phyloP scores from a whole-genome alignment of 768 basidiomycete species.

The Rhizopogon vesiculosus region DNA sequence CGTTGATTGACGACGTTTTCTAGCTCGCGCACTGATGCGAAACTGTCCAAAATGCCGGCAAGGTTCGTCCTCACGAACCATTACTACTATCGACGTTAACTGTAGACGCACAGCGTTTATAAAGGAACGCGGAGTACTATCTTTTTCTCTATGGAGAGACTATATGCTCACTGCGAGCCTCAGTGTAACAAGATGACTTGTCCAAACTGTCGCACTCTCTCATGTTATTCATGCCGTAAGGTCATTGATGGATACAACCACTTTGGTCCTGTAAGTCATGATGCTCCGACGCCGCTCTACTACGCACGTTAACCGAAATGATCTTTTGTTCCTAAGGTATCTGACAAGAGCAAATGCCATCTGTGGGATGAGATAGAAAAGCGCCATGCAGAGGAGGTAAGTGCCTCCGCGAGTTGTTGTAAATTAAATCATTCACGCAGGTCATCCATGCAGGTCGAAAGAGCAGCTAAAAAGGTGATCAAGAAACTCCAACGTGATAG shows the following conservation, averaged over 20 bases:
- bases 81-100: not conserved
- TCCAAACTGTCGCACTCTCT: slow-evolving; percentile 63
- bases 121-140: slow-evolving; percentile 65
- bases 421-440: not conserved
- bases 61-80: slow-evolving; percentile 37
- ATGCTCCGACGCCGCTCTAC: not conserved
- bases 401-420: not conserved
- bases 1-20: slow-evolving; percentile 6
- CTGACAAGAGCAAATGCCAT: slow-evolving; percentile 47
- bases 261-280: slow-evolving; percentile 47
- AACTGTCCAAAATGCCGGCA: slow-evolving; percentile 85
- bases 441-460: slow-evolving; percentile 48
- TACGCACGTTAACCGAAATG: not conserved
- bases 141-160: not conserved
- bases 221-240: slow-evolving; percentile 82
- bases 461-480: slow-evolving; percentile 59
- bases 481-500: slow-evolving; percentile 50
- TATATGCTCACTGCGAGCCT: not conserved
- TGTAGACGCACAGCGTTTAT: slow-evolving; percentile 55
- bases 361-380: slow-evolving; percentile 68
- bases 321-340: slow-evolving; percentile 12
- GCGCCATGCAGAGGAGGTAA: slow-evolving; percentile 63
- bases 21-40: slow-evolving; percentile 79
- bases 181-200: slow-evolving; percentile 94
- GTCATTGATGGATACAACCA: slow-evolving; percentile 75